Evolutionary conservation across 345 rosid genomes (phyloP), one percentile per base, ranked within the genome.

Genomic region (Arabidopsis arenosa): DNA sequence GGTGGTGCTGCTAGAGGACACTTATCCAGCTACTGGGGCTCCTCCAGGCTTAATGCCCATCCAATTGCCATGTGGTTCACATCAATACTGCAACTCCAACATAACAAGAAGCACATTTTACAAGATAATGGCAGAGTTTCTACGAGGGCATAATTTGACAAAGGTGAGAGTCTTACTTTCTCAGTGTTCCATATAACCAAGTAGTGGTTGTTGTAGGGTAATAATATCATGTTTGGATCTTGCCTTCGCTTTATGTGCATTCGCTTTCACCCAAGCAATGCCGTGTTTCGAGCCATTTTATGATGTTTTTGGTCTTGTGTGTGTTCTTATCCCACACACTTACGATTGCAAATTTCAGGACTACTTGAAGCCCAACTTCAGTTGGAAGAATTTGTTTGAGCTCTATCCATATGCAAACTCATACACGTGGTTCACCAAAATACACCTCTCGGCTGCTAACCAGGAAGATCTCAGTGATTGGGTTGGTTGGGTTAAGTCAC

Each of bases 401-500:
- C 84, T 84, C 36, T 89, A 81, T 68, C 88, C 84, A 7, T 84
- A 80, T 74, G 59, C 81, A 49, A 84, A 62, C 74, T 75, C 69
- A 56, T 85, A 81, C 73, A 67, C 79, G 5, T 82, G 83, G 71
- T 88, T 86, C 64, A 59, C 79, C 80, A 86, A 84, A 73, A 80
- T 86, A 67, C 71, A 72, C 39, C 83, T 85, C 73, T 83, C 86
- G 0, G 86, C 88, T 55, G 68, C 84, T 32, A 73, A 53, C 44
- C 85, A 70, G 39, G 86, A 85, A 59, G 80, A 76, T 30, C 80
- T 88, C 4, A 84, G 83, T 73, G 81, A 84, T 62, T 86, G 89
- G 89, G 86, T 79, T 53, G 90, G 93, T 68, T 86, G 86, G 93
- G 86, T 81, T 26, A 88, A 81, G 82, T 88, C 89, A 47, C 90